Base-by-base conservation (phyloP, 1,284 basidiomycete species). In the Fomitiporia mediterranea region DNA sequence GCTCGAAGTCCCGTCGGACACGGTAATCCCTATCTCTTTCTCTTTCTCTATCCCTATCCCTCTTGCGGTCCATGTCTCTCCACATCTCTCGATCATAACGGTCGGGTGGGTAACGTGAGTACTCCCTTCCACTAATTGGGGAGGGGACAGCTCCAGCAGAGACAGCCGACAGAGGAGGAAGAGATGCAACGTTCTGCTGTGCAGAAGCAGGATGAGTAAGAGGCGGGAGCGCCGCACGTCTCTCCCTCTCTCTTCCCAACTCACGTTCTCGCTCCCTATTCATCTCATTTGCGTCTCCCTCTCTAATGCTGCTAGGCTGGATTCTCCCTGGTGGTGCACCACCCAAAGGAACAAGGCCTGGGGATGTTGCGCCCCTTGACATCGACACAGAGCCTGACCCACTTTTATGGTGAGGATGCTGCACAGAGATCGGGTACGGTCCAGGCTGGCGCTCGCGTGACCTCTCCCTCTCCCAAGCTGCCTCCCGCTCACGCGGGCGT, bases 121-220 rank as follows among this genome's bases (percentile, higher is more conserved):
- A 38, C 7, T 49, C 35, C 32, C 32, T 38, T 8, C 13, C 23
- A 7, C n/a, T 21, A 6, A 19, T 23, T 19, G 47, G 47, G 19
- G 47, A 34, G 32, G 19, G 9, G 3, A 15, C 23, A 2, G 38
- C 35, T 2, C 38, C 50, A 13, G 50, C 15, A 15, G 53, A 38
- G 5, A 55, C 53, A 11, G 53, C 44, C 8, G 53, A 44, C 13
- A 55, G 35, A 9, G 53, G 53, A 32, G 53, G 53, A 15, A 55
- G 53, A 17, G 32, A 42, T 13, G n/a, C 17, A 8, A 21, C 27
- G 17, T 28, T 13, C 15, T 52, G 50, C 8, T 55, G 53, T 23
- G 43, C 43, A 38, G 34, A 40, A 37, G 42, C 43, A 15, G 21
- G 42, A 21, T 47, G 42, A 19, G 52, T 32, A 25, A 46, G 40